Conservation (phyloP, 2,329 filamentous ascomycete species). For the Talaromyces sp. region DNA sequence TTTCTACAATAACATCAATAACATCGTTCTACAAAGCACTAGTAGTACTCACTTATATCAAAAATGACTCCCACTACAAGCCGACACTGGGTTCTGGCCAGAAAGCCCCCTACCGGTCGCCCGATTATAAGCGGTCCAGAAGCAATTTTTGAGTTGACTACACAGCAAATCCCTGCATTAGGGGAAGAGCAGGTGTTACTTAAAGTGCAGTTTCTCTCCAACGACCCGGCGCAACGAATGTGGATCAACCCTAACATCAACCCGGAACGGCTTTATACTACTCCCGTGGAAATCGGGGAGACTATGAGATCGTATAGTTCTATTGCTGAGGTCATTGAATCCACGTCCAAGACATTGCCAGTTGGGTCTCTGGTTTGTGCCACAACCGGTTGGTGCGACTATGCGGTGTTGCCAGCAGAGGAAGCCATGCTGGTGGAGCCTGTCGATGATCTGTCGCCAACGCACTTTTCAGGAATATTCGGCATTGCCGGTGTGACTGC, state of each 20-base stretch:
- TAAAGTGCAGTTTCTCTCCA: slow-evolving; percentile 45
- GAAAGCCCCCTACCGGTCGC: slow-evolving; percentile 31
- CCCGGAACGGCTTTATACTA: slow-evolving; percentile 42
- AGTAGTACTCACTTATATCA: background rate
- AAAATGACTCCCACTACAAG: slow-evolving; percentile 16
- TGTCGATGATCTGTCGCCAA: slow-evolving; percentile 33
- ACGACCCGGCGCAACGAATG: slow-evolving; percentile 50
- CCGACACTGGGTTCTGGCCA: slow-evolving; percentile 41
- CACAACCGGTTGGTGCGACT: slow-evolving; percentile 37
- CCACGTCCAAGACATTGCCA: slow-evolving; percentile 22
- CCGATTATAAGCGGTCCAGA: slow-evolving; percentile 21
- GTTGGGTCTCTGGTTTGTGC: slow-evolving; percentile 33
- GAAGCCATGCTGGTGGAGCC: slow-evolving; percentile 23
- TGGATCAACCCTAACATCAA: slow-evolving; percentile 43
- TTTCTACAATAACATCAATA: background rate
- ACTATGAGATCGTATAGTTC: slow-evolving; percentile 31
- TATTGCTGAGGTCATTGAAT: slow-evolving; percentile 35
- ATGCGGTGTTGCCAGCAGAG: slow-evolving; percentile 32
- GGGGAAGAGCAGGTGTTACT: slow-evolving; percentile 41
- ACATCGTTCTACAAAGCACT: background rate
- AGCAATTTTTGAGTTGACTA: background rate
- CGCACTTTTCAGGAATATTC: slow-evolving; percentile 45
- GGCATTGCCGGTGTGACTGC: slow-evolving; percentile 32
- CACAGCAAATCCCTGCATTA: slow-evolving; percentile 27
- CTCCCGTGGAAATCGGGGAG: slow-evolving; percentile 39